Conservation (phyloP, 805 yeast species). For the Nakazawaea peltata region DNA sequence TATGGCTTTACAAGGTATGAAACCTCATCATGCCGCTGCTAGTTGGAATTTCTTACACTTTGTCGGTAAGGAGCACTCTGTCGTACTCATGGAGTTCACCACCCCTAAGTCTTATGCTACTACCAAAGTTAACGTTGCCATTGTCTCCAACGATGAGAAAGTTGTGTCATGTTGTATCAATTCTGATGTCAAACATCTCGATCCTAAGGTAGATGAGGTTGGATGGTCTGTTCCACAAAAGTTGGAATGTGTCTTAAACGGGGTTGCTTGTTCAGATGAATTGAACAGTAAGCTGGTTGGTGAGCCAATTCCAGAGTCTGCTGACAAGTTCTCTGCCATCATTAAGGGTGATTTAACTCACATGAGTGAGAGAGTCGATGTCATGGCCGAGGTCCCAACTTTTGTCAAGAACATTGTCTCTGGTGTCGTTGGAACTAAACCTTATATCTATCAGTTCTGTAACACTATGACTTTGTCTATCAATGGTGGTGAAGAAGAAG, state of each 20-base stretch:
- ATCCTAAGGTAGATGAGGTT: conserved; percentile 56
- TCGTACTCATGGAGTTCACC: conserved; percentile 88
- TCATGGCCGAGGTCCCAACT: conserved; percentile 93
- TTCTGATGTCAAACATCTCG: conserved; percentile 55
- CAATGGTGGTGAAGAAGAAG: conserved; percentile 35
- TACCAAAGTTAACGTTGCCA: conserved; percentile 74
- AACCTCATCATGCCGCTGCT: conserved; percentile 98
- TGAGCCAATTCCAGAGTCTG: conserved; percentile 20
- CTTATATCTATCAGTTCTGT: conserved; percentile 91
- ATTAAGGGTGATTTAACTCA: conserved; percentile 54
- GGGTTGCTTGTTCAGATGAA: conserved; percentile 20
- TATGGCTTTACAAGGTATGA: conserved; percentile 98
- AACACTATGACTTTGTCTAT: conserved; percentile 48
- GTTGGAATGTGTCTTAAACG: conserved; percentile 47
- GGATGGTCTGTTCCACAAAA: conserved; percentile 87
- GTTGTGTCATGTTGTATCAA: conserved; percentile 55
- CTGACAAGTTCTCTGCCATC: conserved; percentile 32
- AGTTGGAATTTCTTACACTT: conserved; percentile 91
- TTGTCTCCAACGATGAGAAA: conserved; percentile 56
- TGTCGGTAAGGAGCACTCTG: conserved; percentile 68
- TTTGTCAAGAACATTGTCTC: conserved; percentile 90
- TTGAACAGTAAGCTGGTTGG: conserved; percentile 27
- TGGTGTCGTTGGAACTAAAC: conserved; percentile 93
- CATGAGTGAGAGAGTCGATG: conserved; percentile 87
- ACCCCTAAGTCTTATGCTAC: conserved; percentile 88